Evolutionary conservation across 352 stramenopile genomes (phyloP).

Genomic region (Plasmopara halstedii): DNA sequence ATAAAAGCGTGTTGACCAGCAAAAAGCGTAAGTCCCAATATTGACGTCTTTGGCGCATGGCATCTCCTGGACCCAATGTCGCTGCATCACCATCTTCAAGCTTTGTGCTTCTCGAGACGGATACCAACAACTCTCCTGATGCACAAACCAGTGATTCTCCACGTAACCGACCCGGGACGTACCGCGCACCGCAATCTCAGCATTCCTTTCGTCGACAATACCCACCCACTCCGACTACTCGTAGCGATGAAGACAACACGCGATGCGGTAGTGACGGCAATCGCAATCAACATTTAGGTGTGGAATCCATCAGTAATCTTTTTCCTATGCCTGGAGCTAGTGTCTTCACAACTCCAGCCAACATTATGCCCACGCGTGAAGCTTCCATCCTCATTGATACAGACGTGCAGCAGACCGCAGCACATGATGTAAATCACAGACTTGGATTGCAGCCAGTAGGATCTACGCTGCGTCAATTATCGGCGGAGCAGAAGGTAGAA

Average conservation of each 20-base stretch:
- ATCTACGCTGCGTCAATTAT: conserved; percentile 19
- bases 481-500: conserved; percentile 25
- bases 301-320: conserved; percentile 53
- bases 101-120: background rate
- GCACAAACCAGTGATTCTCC: background rate
- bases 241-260: conserved; percentile 9
- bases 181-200: conserved; percentile 7
- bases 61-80: conserved; percentile 5
- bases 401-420: conserved; percentile 36
- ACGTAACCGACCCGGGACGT: background rate
- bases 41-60: conserved; percentile 2
- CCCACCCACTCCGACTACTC: conserved; percentile 8
- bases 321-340: conserved; percentile 51
- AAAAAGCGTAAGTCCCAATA: conserved; percentile 5
- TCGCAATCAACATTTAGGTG: conserved; percentile 1
- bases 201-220: conserved; percentile 17
- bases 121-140: background rate
- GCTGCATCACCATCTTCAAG: background rate
- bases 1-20: conserved; percentile 13
- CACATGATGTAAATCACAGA: conserved; percentile 13
- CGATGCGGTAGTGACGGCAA: conserved; percentile 9
- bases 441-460: conserved; percentile 11
- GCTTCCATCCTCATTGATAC: conserved; percentile 72
- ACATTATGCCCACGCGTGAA: conserved; percentile 65
- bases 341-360: conserved; percentile 67